Base-by-base conservation (phyloP, 2,329 filamentous ascomycete species). In the Ophiostoma tasmaniense region DNA sequence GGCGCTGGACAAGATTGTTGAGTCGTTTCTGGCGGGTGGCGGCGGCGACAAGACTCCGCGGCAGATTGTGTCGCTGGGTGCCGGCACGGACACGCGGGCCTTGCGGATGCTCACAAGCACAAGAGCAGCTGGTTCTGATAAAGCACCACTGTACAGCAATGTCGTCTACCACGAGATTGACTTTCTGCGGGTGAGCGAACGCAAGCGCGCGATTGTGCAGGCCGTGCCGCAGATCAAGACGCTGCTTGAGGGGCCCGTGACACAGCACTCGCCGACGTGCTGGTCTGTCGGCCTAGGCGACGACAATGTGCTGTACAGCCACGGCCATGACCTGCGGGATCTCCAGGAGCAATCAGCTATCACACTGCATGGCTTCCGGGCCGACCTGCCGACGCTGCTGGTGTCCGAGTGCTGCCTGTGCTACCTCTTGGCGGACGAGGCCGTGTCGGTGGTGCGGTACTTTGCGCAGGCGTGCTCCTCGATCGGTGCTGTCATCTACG, bases 401-500 rank as follows among this genome's bases (percentile, higher is more conserved):
- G 83, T 99, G 7, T 98, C 94, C 0, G 95, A 99, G 78, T 98
- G 95, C 82, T 99, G 95, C 76, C 84, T 99, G 39, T 92, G 95
- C 77, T 99, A 99, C 75, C 85, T 99, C 1, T 83, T 89, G 10
- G 84, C 88, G 0, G 75, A 83, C 0, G 84, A 88, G 67, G 89
- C 93, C 0, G 81, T 83, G 50, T 79, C 80, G 1, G 87, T 94
- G 4, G 78, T 96, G 28, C 77, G 81, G 20, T 89, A 87, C 77
- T 92, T 94, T 74, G 82, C 84, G 20, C 7, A 20, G 78, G 81
- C 2, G 79, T 50, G 11, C n/a, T 14, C 25, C 13, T 33, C 22
- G n/a, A 33, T 70, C 13, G 74, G 84, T 78, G 79, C 96, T 2
- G 80, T 96, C 52, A 79, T 98, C 33, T 99, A 99, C 81, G 95